These are phyloP conservation scores for Anthracocystis setariae DNA, from an alignment of 1,284 basidiomycete species.

Conservation along the genomic window DNA sequence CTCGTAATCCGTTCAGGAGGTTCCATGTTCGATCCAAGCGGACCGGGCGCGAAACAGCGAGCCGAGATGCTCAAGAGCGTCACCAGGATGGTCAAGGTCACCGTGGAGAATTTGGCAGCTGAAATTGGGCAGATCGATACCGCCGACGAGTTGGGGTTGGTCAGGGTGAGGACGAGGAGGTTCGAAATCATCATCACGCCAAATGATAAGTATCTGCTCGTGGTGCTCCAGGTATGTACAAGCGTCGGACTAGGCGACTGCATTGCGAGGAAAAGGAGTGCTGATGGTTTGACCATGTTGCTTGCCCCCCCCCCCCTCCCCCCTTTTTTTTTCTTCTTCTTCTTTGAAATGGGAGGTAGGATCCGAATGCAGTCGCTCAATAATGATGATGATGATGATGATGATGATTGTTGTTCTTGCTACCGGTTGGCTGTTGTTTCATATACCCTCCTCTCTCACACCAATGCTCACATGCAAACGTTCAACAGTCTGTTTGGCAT, in stretches of 20 bases:
- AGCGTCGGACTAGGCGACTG: no score
- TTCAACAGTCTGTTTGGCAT: neutral
- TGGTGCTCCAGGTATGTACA: constrained; percentile 58
- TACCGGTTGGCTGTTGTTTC: neutral
- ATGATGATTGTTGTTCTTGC: neutral
- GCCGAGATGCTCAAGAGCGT: constrained; percentile 52
- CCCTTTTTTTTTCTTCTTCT: neutral
- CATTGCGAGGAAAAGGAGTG: no score
- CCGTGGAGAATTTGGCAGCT: constrained; percentile 31
- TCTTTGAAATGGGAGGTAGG: neutral
- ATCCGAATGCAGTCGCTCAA: constrained; percentile 19
- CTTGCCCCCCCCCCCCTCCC: no score
- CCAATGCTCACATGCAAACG: neutral
- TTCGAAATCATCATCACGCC: constrained; percentile 66
- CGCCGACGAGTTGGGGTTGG: constrained; percentile 58
- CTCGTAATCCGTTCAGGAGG: constrained; percentile 62
- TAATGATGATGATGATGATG: neutral
- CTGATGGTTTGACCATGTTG: no score
- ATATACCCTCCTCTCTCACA: constrained; percentile 21
- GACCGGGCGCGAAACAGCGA: constrained; percentile 51
- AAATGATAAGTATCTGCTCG: constrained; percentile 63
- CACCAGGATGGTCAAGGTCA: constrained; percentile 48
- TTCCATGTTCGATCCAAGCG: constrained; percentile 65
- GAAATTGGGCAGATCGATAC: constrained; percentile 46
- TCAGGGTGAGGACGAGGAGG: constrained; percentile 59